These are phyloP conservation scores for Colletotrichum orchidophilum DNA, from an alignment of 2,329 filamentous ascomycete genomes.

Conservation along the genomic window DNA sequence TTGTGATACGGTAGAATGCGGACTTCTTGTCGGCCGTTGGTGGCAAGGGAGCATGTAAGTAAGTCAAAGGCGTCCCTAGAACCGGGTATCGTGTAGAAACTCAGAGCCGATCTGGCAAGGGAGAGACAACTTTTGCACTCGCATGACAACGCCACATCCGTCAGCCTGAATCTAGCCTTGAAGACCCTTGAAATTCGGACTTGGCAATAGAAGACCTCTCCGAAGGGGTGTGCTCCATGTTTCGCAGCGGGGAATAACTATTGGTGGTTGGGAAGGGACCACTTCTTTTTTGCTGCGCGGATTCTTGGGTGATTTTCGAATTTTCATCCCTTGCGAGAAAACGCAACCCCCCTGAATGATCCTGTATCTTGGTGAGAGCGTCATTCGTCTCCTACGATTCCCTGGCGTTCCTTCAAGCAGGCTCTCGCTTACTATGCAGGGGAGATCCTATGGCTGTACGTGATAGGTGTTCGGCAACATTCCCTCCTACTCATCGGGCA, in stretches of 20 bases:
- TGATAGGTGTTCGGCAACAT: not conserved
- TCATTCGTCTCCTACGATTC: not conserved
- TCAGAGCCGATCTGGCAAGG: not conserved
- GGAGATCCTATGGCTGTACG: not conserved
- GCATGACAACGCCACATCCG: slow-evolving; percentile 2
- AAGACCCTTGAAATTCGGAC: not conserved
- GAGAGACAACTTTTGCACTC: not conserved
- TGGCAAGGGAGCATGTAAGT: not conserved
- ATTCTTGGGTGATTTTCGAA: not conserved
- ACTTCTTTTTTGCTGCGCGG: not conserved
- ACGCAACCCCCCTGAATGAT: not conserved
- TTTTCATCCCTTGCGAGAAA: not conserved
- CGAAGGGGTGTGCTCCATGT: not conserved
- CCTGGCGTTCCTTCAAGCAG: not conserved
- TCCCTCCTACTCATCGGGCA: not conserved
- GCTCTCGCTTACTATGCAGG: not conserved
- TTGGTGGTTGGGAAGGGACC: not conserved
- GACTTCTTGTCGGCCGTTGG: not conserved
- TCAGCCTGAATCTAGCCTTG: not conserved
- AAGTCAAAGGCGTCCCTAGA: not conserved
- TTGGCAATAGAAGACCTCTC: not conserved
- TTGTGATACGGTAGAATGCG: not conserved
- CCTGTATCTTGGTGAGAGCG: not conserved
- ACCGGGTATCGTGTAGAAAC: not conserved
- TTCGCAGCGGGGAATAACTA: not conserved